Evolutionary conservation across 140 eudicot genomes (phyloP).

Genomic region (Anethum foeniculum): DNA sequence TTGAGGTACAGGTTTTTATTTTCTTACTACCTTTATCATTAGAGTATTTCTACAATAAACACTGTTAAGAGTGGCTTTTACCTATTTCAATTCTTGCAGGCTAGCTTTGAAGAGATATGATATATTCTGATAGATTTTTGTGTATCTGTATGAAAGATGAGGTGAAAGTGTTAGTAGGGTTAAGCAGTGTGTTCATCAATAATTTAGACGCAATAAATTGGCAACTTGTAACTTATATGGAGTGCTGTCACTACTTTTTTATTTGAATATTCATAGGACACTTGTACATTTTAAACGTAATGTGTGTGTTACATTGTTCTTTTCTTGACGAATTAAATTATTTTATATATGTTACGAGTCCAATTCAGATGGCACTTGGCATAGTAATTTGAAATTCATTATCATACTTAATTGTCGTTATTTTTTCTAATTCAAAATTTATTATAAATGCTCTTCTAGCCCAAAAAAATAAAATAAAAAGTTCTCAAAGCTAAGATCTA

Average conservation of each 20-base stretch:
- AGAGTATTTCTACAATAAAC: background rate
- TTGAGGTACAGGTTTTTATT: conserved; percentile 7
- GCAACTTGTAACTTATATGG: background rate
- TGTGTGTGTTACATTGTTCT: background rate
- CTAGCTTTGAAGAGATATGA: background rate
- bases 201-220: background rate
- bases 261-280: background rate
- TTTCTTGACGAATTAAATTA: background rate
- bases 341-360: background rate
- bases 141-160: background rate
- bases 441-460: background rate
- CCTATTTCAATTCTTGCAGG: background rate
- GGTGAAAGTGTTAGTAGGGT: background rate
- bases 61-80: background rate
- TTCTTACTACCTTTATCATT: background rate
- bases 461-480: background rate
- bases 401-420: background rate
- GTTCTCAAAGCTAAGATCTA: background rate
- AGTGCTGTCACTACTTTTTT: background rate
- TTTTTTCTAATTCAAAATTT: background rate
- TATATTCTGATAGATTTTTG: background rate
- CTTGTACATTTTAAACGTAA: background rate
- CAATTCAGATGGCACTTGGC: background rate
- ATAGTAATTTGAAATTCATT: background rate
- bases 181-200: background rate